A percentile compares a stretch with the other conserved stretches of the same genome.
Evolutionary conservation across 2,329 filamentous ascomycete species (phyloP).

Genomic region (Ophiostoma himal-ulmi): DNA sequence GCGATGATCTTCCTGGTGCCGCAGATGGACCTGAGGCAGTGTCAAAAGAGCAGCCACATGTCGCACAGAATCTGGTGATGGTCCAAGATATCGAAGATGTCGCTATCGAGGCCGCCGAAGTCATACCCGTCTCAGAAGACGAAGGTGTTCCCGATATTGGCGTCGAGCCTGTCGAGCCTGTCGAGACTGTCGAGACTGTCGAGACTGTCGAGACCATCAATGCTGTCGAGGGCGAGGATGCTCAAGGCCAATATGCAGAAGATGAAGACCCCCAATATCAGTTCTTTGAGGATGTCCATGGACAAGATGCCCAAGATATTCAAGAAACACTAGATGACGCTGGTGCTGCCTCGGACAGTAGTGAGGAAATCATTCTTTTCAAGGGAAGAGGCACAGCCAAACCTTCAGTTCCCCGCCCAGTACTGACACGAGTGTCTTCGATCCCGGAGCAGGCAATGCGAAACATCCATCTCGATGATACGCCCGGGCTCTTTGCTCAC

Average conservation of each 20-base stretch:
- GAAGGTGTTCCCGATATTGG: not conserved
- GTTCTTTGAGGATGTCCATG: not conserved
- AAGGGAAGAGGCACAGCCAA: conserved; percentile 31
- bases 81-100: not conserved
- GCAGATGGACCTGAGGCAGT: not conserved
- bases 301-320: not conserved
- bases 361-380: conserved; percentile 69
- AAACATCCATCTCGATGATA: not conserved
- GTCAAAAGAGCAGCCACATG: not conserved
- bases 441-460: not conserved
- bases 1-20: not conserved
- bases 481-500: not conserved
- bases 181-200: not conserved
- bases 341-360: conserved; percentile 48
- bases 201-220: not conserved
- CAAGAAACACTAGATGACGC: not conserved
- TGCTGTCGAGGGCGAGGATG: not conserved
- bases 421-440: not conserved
- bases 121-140: not conserved
- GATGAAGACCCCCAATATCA: not conserved
- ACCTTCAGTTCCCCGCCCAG: not conserved
- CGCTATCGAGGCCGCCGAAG: not conserved
- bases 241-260: not conserved
- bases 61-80: not conserved
- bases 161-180: not conserved